Evolutionary conservation across 148 eudicot species (phyloP).

Genomic region (Cornus florida): DNA sequence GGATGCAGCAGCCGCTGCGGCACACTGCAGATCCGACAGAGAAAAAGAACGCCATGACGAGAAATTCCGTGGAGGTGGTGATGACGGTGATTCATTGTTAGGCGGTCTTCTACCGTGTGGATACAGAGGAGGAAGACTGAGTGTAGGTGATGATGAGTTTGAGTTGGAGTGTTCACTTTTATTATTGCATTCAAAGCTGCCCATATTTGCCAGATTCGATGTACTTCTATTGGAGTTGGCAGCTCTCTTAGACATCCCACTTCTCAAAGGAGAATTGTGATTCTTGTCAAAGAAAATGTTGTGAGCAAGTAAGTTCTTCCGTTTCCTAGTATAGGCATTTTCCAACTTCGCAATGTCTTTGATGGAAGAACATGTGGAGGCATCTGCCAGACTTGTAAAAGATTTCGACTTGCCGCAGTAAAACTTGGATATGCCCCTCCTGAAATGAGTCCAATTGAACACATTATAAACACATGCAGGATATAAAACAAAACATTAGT

Average conservation of each 20-base stretch:
- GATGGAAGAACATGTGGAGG: constrained; percentile 46
- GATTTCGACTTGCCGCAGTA: constrained; percentile 73
- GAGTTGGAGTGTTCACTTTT: constrained; percentile 36
- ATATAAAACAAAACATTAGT: background rate
- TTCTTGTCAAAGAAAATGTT: constrained; percentile 36
- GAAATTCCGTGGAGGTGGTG: constrained; percentile 27
- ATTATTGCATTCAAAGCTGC: constrained; percentile 36
- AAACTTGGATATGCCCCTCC: constrained; percentile 61
- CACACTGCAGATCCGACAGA: constrained; percentile 60
- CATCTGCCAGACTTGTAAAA: constrained; percentile 60
- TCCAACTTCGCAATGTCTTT: constrained; percentile 64
- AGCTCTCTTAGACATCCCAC: constrained; percentile 42
- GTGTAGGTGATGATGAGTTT: constrained; percentile 34
- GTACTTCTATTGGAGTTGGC: constrained; percentile 40
- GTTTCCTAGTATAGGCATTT: constrained; percentile 53
- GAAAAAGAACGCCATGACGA: constrained; percentile 58
- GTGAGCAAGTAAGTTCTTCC: constrained; percentile 54
- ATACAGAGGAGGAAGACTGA: constrained; percentile 49
- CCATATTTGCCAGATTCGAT: constrained; percentile 21
- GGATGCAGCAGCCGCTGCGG: constrained; percentile 19
- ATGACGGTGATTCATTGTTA: constrained; percentile 20
- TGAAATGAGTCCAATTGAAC: constrained; percentile 19
- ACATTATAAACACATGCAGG: background rate
- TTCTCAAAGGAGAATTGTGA: constrained; percentile 10
- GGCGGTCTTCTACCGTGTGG: constrained; percentile 34